Conservation (phyloP, 192 early-diverging fungal genomes). For the Podochytrium sp. region DNA sequence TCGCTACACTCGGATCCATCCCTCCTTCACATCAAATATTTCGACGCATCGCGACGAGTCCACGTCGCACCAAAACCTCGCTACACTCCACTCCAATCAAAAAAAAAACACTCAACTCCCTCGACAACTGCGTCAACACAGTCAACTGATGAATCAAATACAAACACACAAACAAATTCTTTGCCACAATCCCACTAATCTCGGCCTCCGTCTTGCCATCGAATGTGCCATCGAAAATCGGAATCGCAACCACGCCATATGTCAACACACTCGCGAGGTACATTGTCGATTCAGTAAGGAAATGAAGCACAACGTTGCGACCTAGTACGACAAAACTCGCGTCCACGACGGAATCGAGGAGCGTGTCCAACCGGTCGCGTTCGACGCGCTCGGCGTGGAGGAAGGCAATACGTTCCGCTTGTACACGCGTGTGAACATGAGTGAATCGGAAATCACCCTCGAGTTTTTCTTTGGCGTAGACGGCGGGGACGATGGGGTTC, state of each 20-base stretch:
- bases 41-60: too few species aligned
- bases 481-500: conserved; percentile 73
- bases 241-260: conserved; percentile 81
- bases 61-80: too few species aligned
- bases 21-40: not conserved
- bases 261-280: conserved; percentile 83
- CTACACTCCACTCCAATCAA: too few species aligned
- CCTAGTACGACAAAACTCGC: conserved; percentile 61
- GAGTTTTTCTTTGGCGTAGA: conserved; percentile 73
- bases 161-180: conserved; percentile 81
- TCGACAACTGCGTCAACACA: conserved; percentile 68
- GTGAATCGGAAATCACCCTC: conserved; percentile 85
- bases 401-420: conserved; percentile 83
- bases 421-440: conserved; percentile 71
- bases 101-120: conserved; percentile 42
- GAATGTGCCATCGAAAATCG: conserved; percentile 80
- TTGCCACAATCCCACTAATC: conserved; percentile 77
- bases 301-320: conserved; percentile 47
- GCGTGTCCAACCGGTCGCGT: conserved; percentile 50
- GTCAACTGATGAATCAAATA: conserved; percentile 84
- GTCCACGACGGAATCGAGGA: conserved; percentile 58
- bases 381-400: conserved; percentile 76
- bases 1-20: too few species aligned
- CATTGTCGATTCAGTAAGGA: conserved; percentile 62
- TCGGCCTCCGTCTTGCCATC: conserved; percentile 70